Percentiles rank a stretch among this genome's conserved stretches.
Evolutionary conservation across 1,139 yeast species (phyloP).

Genomic region (Magnusiomyces tetraspermus): DNA sequence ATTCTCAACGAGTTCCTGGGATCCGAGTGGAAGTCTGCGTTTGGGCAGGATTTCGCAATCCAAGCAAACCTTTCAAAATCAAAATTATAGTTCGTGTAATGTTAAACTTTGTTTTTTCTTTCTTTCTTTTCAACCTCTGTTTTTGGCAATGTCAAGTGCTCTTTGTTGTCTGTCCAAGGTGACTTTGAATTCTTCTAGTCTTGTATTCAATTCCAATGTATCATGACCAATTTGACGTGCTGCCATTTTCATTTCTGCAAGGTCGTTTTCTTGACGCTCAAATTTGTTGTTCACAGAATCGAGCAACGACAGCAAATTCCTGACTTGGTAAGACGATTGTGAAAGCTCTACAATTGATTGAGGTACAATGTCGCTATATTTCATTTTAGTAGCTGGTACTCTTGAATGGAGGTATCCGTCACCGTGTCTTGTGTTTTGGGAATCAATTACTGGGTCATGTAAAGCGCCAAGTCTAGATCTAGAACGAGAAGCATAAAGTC

Average conservation of each 20-base stretch:
- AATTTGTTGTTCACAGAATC: not conserved
- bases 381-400: not conserved
- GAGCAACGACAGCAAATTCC: not conserved
- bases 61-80: not conserved
- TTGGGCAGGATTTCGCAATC: not conserved
- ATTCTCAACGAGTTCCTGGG: slow-evolving; percentile 7
- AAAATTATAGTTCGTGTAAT: not conserved
- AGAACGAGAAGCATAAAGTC: too few species aligned
- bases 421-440: not conserved
- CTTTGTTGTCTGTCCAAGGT: not conserved
- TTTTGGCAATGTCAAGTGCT: not conserved
- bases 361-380: not conserved
- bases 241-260: not conserved
- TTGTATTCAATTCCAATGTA: not conserved
- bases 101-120: too few species aligned
- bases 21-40: not conserved
- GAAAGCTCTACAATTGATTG: not conserved
- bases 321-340: not conserved
- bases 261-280: not conserved
- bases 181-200: not conserved
- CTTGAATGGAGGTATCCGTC: not conserved
- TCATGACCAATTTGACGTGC: not conserved
- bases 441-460: too few species aligned
- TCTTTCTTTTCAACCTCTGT: not conserved
- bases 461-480: too few species aligned